phyloP scores from a whole-genome alignment of 345 rosid species.

The Rhodamnia argentea region DNA sequence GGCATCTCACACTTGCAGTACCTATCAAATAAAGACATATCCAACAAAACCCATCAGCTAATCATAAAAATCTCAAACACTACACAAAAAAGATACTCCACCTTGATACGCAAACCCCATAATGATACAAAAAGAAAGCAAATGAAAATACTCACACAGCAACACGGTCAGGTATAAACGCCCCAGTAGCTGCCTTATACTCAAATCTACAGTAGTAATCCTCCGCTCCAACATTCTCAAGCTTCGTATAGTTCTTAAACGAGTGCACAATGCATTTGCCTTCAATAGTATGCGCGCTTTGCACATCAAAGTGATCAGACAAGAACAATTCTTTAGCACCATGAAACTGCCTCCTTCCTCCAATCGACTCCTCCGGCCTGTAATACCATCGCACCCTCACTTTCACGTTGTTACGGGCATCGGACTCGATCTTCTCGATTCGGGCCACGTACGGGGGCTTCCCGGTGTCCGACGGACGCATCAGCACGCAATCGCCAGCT shows the following conservation, averaged over 20 bases:
- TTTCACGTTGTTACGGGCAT: constrained; percentile 52
- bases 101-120: background rate
- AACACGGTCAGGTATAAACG: constrained; percentile 71
- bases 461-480: constrained; percentile 71
- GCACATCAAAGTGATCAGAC: constrained; percentile 78
- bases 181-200: constrained; percentile 81
- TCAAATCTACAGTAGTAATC: constrained; percentile 83
- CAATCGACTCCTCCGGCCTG: constrained; percentile 75
- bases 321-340: constrained; percentile 85
- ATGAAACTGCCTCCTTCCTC: constrained; percentile 85
- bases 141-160: constrained; percentile 62
- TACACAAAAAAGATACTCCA: background rate
- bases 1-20: constrained; percentile 97
- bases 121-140: background rate
- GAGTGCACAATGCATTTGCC: constrained; percentile 79
- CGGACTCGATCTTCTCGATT: constrained; percentile 73
- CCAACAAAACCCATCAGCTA: background rate
- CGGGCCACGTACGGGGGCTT: constrained; percentile 74
- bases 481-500: constrained; percentile 79
- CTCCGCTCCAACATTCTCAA: constrained; percentile 65
- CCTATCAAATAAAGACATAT: constrained; percentile 24
- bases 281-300: constrained; percentile 74
- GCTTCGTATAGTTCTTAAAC: constrained; percentile 68
- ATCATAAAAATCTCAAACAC: background rate
- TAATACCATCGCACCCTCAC: constrained; percentile 83